Evolutionary conservation across 305 asterid species (phyloP).

Genomic region (Fraxinus sp.): DNA sequence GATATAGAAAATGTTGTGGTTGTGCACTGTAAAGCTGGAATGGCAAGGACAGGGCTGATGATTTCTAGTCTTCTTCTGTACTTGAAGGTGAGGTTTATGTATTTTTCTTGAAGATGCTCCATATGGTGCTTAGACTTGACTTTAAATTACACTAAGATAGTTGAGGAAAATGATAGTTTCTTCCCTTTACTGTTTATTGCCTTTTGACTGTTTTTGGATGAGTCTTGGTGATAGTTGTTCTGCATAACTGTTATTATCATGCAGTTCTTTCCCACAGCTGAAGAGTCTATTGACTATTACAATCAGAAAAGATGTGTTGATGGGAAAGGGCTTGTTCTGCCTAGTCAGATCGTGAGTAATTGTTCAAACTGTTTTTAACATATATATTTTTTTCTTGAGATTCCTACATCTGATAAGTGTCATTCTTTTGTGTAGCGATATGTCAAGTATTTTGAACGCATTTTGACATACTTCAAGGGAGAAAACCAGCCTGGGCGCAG

Average conservation of each 20-base stretch:
- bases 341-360: conserved; percentile 93
- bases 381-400: neutral
- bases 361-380: neutral
- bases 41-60: conserved; percentile 99
- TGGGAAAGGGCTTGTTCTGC: conserved; percentile 94
- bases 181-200: neutral
- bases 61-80: conserved; percentile 93
- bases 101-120: neutral
- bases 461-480: conserved; percentile 81
- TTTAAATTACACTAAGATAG: neutral
- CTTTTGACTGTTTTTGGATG: neutral
- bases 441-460: conserved; percentile 96
- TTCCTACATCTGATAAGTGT: conserved; percentile 11
- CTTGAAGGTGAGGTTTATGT: conserved; percentile 60
- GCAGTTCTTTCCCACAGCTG: conserved; percentile 98
- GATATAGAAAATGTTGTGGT: conserved; percentile 98
- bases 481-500: conserved; percentile 99
- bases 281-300: conserved; percentile 93
- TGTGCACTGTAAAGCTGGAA: conserved; percentile 99
- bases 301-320: conserved; percentile 95
- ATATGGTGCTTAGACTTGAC: neutral
- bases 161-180: neutral
- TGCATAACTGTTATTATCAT: conserved; percentile 22
- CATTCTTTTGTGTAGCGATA: conserved; percentile 58
- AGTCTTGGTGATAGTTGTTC: conserved; percentile 20